Evolutionary conservation across 345 rosid genomes (phyloP).

Genomic region (Sonneratia caseolaris): DNA sequence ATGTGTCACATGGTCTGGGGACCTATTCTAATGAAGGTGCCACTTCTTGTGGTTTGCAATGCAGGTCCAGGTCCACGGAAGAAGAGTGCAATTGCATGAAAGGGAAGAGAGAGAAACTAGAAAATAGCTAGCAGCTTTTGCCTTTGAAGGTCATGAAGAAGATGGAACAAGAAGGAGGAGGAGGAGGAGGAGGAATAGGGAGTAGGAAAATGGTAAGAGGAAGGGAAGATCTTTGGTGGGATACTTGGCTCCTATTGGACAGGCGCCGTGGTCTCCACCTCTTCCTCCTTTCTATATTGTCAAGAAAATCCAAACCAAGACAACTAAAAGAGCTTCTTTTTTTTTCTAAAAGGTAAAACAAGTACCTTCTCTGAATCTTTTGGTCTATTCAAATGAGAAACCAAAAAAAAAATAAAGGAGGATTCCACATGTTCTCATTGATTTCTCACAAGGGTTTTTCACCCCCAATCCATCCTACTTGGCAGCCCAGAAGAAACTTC

Average conservation of each 20-base stretch:
- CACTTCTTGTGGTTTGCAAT: slow-evolving; percentile 23
- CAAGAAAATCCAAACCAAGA: too few relatives aligned
- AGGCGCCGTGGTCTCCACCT: slow-evolving; percentile 40
- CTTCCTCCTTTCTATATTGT: too few relatives aligned
- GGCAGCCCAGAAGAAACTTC: background rate
- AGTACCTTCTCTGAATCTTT: slow-evolving; percentile 2
- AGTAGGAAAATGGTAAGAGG: slow-evolving; percentile 22
- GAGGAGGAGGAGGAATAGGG: slow-evolving; percentile 3
- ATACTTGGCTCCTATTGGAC: slow-evolving; percentile 51
- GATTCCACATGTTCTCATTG: background rate
- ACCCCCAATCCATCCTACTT: background rate
- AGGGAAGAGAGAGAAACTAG: slow-evolving; percentile 13
- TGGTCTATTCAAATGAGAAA: slow-evolving; percentile 4
- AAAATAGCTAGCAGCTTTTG: slow-evolving; percentile 21
- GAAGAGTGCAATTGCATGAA: slow-evolving; percentile 1
- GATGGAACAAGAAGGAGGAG: background rate
- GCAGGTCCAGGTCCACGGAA: slow-evolving; percentile 8
- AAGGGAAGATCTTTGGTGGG: slow-evolving; percentile 42
- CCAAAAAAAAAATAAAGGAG: background rate
- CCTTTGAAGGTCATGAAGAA: slow-evolving; percentile 16
- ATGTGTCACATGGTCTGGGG: too few relatives aligned
- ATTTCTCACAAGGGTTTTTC: background rate
- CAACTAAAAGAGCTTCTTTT: too few relatives aligned
- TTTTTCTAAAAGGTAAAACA: too few relatives aligned
- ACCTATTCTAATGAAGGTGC: background rate